These are phyloP conservation scores for Nissolia schottii DNA, from an alignment of 306 rosid genomes.

Conservation along the genomic window DNA sequence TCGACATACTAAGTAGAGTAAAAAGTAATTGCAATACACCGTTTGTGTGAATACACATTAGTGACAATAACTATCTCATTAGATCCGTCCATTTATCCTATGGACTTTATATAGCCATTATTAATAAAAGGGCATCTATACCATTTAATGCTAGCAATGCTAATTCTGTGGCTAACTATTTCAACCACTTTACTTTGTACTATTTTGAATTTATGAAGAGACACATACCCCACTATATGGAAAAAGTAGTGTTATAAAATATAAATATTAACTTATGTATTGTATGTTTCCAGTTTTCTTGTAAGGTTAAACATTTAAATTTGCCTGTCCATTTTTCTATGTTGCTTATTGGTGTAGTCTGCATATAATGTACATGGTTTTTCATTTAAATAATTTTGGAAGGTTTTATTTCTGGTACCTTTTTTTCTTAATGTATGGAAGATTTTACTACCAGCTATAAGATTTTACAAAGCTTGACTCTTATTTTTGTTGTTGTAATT, in stretches of 20 bases:
- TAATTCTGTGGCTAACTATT: slow-evolving; percentile 1
- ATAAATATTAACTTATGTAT: background rate
- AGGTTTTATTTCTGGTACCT: too few species aligned
- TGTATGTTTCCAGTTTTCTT: slow-evolving; percentile 10
- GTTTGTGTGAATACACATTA: background rate
- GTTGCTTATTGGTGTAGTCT: background rate
- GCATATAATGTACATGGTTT: background rate
- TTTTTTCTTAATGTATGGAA: background rate
- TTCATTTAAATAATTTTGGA: background rate
- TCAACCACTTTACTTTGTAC: background rate
- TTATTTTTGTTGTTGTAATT: background rate
- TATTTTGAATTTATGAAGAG: background rate
- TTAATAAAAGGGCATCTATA: background rate
- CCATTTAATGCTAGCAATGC: background rate
- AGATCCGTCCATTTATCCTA: slow-evolving; percentile 4
- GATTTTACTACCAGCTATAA: background rate
- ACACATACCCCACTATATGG: background rate
- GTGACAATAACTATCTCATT: background rate
- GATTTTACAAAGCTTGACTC: background rate
- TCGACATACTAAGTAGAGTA: too few species aligned
- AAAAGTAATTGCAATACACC: too few species aligned
- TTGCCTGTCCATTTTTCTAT: background rate
- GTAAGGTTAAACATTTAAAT: slow-evolving; percentile 6
- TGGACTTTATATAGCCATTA: background rate
- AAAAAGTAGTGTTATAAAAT: slow-evolving; percentile 1